Base-by-base conservation (phyloP, 345 rosid genomes). In the Cochlearia excelsa region DNA sequence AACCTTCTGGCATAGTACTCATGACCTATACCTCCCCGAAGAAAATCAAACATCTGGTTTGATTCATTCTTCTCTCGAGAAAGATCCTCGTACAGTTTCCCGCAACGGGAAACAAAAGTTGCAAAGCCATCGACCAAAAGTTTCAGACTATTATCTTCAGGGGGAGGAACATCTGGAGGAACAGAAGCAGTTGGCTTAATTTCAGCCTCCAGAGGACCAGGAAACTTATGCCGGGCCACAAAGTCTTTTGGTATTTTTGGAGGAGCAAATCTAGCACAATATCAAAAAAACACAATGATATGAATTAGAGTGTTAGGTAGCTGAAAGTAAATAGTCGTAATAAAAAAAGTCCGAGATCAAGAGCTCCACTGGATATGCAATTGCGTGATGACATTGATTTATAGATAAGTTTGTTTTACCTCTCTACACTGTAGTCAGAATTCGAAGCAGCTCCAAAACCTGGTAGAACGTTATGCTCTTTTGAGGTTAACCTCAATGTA, bases 71-170 rank as follows among this genome's bases (percentile, higher is more conserved):
- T 93, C 78, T 85, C 95, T 70, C 87, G 81, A 29, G 96, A 90
- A 73, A 93, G 95, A 74, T 93, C 99, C 78, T 93, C 99, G 65
- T 80, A 93, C 28, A 89, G 61, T 77, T 87, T 89, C 62, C 99
- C 97, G 42, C 95, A 93, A 58, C 90, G 89, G 66, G 92, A 91
- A 52, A 93, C 99, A 67, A 93, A 82, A 60, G 87, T 79, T 46
- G 96, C 99, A 73, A 89, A 87, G 51, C 97, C 97, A 50, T 89
- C 91, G 54, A 93, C 87, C 65, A 93, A 69, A 70, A 89, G 62
- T 79, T 80, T 89, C 69, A 80, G 51, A 79, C 79, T 82, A 70
- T 59, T 79, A 66, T 93, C 92, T 71, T 74, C 80, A 2, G 99
- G 97, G 43, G 90, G 86, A 66, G 85, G 73, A 76, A 80, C 83